phyloP scores from a whole-genome alignment of 2,329 filamentous ascomycete genomes.

The Exophiala dermatitidis region DNA sequence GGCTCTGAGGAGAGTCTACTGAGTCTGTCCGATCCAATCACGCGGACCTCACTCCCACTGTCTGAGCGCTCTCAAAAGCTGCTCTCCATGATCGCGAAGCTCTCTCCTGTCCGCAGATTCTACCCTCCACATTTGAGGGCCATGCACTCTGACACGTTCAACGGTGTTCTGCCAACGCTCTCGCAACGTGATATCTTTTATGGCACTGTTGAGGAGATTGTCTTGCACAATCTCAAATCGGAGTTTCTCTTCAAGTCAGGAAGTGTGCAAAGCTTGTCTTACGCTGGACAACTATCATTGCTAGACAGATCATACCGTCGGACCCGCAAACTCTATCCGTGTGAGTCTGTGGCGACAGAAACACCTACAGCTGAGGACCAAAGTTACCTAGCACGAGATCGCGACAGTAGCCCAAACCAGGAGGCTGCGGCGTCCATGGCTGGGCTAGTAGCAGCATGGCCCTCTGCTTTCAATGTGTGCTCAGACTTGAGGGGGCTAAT shows the following conservation, averaged over 20 bases:
- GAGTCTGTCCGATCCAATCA: slow-evolving; percentile 24
- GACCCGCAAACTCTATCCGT: slow-evolving; percentile 9
- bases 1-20: slow-evolving; percentile 31
- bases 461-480: slow-evolving; percentile 6
- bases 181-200: slow-evolving; percentile 18
- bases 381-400: slow-evolving; percentile 13
- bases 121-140: slow-evolving; percentile 8
- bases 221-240: slow-evolving; percentile 12
- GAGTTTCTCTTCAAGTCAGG: slow-evolving; percentile 7
- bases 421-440: slow-evolving; percentile 2
- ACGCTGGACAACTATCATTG: slow-evolving; percentile 7
- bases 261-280: neutral
- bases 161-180: slow-evolving; percentile 6
- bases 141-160: slow-evolving; percentile 17
- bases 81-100: slow-evolving; percentile 4
- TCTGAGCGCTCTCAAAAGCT: slow-evolving; percentile 5
- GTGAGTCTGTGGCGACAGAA: neutral
- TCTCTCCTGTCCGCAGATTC: slow-evolving; percentile 8
- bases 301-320: slow-evolving; percentile 11
- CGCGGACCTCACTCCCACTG: slow-evolving; percentile 5
- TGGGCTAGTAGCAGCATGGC: slow-evolving; percentile 1
- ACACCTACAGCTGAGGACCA: neutral
- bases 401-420: neutral
- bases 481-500: slow-evolving; percentile 1
- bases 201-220: slow-evolving; percentile 6